Evolutionary conservation across 2,329 filamentous ascomycete genomes (phyloP).

Genomic region (Cordyceps pruinosa): DNA sequence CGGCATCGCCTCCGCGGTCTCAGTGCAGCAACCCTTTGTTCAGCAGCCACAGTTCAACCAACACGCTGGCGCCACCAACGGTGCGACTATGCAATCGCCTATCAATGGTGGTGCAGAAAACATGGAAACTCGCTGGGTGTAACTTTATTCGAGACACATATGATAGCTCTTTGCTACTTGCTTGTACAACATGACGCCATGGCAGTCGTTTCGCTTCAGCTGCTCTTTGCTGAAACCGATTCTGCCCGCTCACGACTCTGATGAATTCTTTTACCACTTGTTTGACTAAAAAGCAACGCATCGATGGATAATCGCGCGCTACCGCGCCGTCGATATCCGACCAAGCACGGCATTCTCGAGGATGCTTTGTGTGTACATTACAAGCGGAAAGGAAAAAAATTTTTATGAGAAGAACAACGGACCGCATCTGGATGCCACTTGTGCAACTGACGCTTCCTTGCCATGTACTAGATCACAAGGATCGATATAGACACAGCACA

Average conservation of each 20-base stretch:
- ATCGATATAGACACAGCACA: constrained; percentile 15
- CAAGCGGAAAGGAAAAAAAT: constrained; percentile 8
- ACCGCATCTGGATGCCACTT: background rate
- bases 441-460: constrained; percentile 1
- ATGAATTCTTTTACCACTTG: constrained; percentile 33
- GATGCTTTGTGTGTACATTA: constrained; percentile 11
- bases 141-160: constrained; percentile 22
- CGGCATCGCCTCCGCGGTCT: constrained; percentile 26
- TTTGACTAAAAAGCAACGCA: constrained; percentile 22
- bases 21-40: constrained; percentile 16
- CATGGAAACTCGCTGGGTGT: constrained; percentile 34
- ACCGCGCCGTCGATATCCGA: background rate
- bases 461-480: constrained; percentile 13
- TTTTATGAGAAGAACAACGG: constrained; percentile 9
- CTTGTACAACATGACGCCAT: constrained; percentile 28
- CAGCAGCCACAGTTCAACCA: constrained; percentile 14
- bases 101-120: constrained; percentile 22
- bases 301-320: constrained; percentile 13
- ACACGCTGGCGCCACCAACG: constrained; percentile 10
- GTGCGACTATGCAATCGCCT: constrained; percentile 21
- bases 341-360: constrained; percentile 1
- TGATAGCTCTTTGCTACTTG: constrained; percentile 20
- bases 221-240: constrained; percentile 18
- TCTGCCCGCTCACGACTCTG: constrained; percentile 31
- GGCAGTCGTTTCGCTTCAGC: constrained; percentile 7